These are phyloP conservation scores for Pulveroboletus sp. DNA, from an alignment of 768 basidiomycete species.

Conservation along the genomic window DNA sequence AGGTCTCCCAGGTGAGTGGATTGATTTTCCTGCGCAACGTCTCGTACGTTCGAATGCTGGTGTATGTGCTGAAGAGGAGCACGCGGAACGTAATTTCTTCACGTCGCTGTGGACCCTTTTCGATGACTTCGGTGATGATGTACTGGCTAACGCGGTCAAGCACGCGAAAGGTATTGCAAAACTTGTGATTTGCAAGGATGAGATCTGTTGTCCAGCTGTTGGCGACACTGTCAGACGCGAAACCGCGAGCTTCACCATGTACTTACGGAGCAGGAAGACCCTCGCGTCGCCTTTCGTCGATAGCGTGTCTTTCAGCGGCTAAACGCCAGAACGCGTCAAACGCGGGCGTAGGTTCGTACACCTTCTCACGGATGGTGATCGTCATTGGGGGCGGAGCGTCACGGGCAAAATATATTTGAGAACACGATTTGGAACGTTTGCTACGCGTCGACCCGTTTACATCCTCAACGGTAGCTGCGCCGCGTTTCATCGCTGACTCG, in stretches of 20 bases:
- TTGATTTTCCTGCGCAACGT: constrained; percentile 50
- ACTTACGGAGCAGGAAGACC: constrained; percentile 54
- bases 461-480: constrained; percentile 7
- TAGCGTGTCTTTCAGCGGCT: constrained; percentile 54
- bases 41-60: constrained; percentile 71
- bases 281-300: constrained; percentile 52
- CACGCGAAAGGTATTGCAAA: constrained; percentile 76
- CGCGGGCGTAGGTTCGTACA: constrained; percentile 45
- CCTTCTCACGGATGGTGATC: constrained; percentile 34
- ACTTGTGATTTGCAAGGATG: constrained; percentile 53
- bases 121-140: constrained; percentile 65
- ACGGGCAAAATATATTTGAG: constrained; percentile 14
- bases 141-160: constrained; percentile 71
- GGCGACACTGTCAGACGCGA: constrained; percentile 13
- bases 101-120: constrained; percentile 58
- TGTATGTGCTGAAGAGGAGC: constrained; percentile 68
- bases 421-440: constrained; percentile 26
- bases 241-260: not conserved
- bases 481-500: constrained; percentile 27
- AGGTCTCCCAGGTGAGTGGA: constrained; percentile 59
- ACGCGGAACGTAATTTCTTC: constrained; percentile 71
- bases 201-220: constrained; percentile 69
- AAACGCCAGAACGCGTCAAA: constrained; percentile 64
- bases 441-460: constrained; percentile 5
- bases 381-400: constrained; percentile 24